Evolutionary conservation across 23 red algal genomes (phyloP).

Genomic region (Agarophyton chilense): DNA sequence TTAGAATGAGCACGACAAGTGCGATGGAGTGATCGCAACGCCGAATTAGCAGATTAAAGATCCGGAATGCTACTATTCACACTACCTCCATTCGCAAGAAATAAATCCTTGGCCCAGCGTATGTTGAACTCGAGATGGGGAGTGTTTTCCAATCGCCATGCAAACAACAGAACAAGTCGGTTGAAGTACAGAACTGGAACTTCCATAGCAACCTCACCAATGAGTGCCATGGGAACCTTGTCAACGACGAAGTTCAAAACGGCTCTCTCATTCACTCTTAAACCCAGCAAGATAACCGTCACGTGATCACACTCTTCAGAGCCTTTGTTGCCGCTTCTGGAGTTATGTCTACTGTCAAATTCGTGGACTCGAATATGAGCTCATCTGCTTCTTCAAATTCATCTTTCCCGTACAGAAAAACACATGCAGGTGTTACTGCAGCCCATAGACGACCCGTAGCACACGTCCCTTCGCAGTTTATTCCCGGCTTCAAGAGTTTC

Average conservation of each 20-base stretch:
- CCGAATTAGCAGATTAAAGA: constrained; percentile 45
- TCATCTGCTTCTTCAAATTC: constrained; percentile 45
- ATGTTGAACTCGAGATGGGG: constrained; percentile 75
- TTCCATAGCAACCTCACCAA: constrained; percentile 28
- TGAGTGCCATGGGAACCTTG: constrained; percentile 42
- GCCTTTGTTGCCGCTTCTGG: constrained; percentile 69
- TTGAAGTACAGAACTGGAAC: constrained; percentile 49
- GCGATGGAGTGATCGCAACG: constrained; percentile 56
- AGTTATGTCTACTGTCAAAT: constrained; percentile 90
- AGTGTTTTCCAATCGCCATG: constrained; percentile 67
- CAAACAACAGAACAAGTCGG: constrained; percentile 50
- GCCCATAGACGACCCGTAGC: constrained; percentile 76
- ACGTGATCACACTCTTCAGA: constrained; percentile 30
- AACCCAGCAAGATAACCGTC: constrained; percentile 66
- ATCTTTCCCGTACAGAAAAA: constrained; percentile 75
- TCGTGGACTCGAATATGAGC: constrained; percentile 87
- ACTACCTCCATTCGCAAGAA: constrained; percentile 48
- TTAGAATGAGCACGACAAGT: constrained; percentile 54
- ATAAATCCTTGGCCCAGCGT: constrained; percentile 33
- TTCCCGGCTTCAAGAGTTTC: constrained; percentile 62
- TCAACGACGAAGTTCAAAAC: constrained; percentile 61
- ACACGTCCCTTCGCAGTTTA: constrained; percentile 62
- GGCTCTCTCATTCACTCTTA: constrained; percentile 76
- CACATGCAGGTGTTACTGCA: constrained; percentile 88
- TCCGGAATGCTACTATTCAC: constrained; percentile 35